Base-by-base conservation (phyloP, 2,329 filamentous ascomycete species). In the Colletotrichum lupini region DNA sequence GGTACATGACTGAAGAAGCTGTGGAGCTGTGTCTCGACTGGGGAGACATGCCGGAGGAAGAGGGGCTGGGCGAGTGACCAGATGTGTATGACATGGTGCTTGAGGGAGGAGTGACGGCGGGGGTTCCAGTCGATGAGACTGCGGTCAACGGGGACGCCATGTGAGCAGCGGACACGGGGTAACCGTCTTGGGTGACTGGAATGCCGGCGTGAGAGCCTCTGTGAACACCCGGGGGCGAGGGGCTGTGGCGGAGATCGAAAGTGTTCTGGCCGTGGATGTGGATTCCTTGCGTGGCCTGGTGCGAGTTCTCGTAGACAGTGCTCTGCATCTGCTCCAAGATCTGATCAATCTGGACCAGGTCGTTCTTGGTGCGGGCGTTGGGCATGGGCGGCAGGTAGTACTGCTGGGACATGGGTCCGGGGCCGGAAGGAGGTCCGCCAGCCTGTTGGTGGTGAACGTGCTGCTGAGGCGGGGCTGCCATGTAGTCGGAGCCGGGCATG, bases 261-360 rank as follows among this genome's bases (percentile, higher is more conserved):
- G 87, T 80, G 78, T 93, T 92, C 80, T 95, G 92, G 73, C 92
- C 92, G 63, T 93, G 91, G 75, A 95, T 91, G 77, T 94, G 93
- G 72, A 97, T 90, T 71, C 94, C 93, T 56, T 93, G 92, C 2
- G 94, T 94, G 37, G 95, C 92, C 63, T 95, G 92, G 78, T 92
- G 94, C 68, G 95, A 92, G 82, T 93, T 97, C 85, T 98, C 97
- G 81, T 98, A 98, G 61, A 98, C 95, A 58, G 96, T 98, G 76
- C 93, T 92, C 84, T 98, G 95, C 88, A 98, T 96, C 84, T 98
- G 95, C 84, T 98, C 95, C 68, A 99, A 90, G 82, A 98, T 94
- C 80, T 95, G 93, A 82, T 98, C 97, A 79, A 98, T 95, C 81
- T 97, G 95, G 81, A 97, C 87, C 56, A 99, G 88, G 81, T 99